Evolutionary conservation across 768 basidiomycete species (phyloP).

Genomic region (Auriscalpium orientale): DNA sequence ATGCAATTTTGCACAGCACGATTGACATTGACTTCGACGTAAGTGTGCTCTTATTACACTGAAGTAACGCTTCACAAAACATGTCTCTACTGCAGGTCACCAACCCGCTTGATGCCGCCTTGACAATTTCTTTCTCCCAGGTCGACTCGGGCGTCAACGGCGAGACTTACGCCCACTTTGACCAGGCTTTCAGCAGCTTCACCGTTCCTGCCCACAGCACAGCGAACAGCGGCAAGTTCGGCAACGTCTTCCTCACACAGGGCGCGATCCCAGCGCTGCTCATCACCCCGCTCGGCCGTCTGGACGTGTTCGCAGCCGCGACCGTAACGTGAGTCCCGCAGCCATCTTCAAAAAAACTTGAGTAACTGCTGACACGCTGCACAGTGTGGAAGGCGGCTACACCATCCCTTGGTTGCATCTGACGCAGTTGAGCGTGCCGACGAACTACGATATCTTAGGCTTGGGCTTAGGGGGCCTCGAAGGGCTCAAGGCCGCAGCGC

Average conservation of each 20-base stretch:
- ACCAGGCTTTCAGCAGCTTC: conserved; percentile 45
- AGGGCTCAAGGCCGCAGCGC: conserved; percentile 3
- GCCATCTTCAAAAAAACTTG: not conserved
- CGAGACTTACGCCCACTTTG: conserved; percentile 50
- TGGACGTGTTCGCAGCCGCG: conserved; percentile 46
- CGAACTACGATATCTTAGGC: conserved; percentile 29
- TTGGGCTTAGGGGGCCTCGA: not conserved
- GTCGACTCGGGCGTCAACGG: conserved; percentile 46
- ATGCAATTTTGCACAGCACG: conserved; percentile 40
- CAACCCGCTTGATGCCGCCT: conserved; percentile 52
- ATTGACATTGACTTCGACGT: conserved; percentile 54
- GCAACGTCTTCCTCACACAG: conserved; percentile 50
- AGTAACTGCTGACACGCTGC: not conserved
- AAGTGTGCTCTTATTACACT: conserved; percentile 14
- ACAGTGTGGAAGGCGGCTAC: conserved; percentile 47
- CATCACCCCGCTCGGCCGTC: conserved; percentile 45
- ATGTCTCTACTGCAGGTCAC: conserved; percentile 26
- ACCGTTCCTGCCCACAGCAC: conserved; percentile 49
- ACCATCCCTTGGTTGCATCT: conserved; percentile 60
- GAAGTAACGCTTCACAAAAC: not conserved
- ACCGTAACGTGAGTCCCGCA: conserved; percentile 31
- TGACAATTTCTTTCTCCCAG: conserved; percentile 52
- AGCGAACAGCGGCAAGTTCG: conserved; percentile 52
- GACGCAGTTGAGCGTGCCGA: conserved; percentile 44
- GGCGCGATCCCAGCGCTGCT: conserved; percentile 49